A percentile compares a stretch with the other conserved stretches of the same genome.
Conservation (phyloP, 345 rosid genomes). For the Trapa bicornis region DNA sequence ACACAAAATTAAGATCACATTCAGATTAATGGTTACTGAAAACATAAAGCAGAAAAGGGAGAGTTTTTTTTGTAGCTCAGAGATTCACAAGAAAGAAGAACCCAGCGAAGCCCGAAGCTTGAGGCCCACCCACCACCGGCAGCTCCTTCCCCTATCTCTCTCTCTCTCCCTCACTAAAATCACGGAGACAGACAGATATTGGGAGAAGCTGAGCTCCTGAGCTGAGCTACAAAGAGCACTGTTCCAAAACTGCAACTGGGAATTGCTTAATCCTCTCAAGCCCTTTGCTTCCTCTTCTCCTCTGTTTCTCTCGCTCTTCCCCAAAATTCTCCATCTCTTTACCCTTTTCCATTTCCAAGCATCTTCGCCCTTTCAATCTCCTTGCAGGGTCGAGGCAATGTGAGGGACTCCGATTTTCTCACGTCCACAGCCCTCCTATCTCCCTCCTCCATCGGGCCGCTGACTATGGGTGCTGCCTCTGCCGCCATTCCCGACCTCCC, state of each 20-base stretch:
- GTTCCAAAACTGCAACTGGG: background rate
- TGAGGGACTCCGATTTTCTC: background rate
- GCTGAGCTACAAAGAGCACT: background rate
- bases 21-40: background rate
- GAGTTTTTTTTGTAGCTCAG: background rate
- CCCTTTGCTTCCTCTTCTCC: background rate
- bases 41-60: background rate
- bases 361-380: background rate
- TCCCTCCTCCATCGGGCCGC: background rate
- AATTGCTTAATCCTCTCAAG: too few relatives aligned
- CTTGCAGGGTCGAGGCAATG: conserved; percentile 3
- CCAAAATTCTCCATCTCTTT: background rate
- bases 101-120: background rate
- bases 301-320: background rate
- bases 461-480: conserved; percentile 1
- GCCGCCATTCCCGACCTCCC: conserved; percentile 6
- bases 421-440: too few relatives aligned
- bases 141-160: too few relatives aligned
- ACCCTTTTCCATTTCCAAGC: background rate
- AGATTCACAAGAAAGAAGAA: background rate
- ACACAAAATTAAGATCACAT: background rate
- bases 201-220: background rate
- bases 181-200: background rate
- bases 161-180: too few relatives aligned
- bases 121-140: too few relatives aligned